Base-by-base conservation (phyloP, 192 early-diverging fungal species). In the Coemansia asiatica region DNA sequence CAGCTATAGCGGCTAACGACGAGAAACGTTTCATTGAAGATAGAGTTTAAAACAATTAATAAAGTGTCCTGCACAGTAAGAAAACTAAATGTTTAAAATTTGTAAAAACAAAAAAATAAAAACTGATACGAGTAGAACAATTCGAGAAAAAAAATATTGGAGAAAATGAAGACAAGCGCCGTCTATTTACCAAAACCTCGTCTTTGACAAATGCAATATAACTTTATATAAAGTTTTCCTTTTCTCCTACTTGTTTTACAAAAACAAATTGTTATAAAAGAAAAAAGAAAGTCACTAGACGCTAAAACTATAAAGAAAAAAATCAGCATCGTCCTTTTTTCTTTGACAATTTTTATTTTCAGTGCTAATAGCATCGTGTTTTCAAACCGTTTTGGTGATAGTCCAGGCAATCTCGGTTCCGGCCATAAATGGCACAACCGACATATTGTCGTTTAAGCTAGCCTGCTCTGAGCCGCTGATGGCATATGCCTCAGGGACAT, bases 381-480 rank as follows among this genome's bases (percentile, higher is more conserved):
- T 35, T 28, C 27, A 68, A 22, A 16, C 23, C 40, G 49, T 29
- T 12, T 60, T 53, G 44, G 60, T 22, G 67, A 91, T 85, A 60
- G 83, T 82, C 90, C 90, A 91, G 0, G 74, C 75, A 31, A 91
- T 64, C 47, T 81, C 76, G 56, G 84, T 84, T 19, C 90, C 90
- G 26, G 94, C 92, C 83, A 86, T 84, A 62, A 95, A 96, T 15
- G 95, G 95, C 26, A 97, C 94, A 36, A 97, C 85, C 26, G 83
- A 69, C 12, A 69, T 71, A 9, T 31, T 36, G 35, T 62, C 63
- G 13, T 44, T 51, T n/a, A n/a, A 4, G 38, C 56, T n/a, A 49
- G 19, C 28, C 46, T 8, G 29, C n/a, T 26, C 61, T n/a, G 31
- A 29, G 7, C 64, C 50, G 1, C 15, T 25, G 7, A 79, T 57